Base-by-base conservation (phyloP, 331 rosid genomes). In the Acacia pycnantha region DNA sequence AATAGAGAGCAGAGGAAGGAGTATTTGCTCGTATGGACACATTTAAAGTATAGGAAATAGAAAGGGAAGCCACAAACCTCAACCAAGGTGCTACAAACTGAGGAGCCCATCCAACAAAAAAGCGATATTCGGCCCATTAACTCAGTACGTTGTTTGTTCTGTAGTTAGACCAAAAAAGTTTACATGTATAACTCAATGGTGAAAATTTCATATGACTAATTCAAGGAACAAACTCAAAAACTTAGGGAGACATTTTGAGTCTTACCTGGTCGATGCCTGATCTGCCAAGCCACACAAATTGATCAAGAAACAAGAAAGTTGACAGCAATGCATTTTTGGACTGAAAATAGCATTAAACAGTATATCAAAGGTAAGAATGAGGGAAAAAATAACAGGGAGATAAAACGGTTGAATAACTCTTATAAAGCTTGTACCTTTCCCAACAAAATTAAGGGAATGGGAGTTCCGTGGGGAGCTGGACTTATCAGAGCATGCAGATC, bases 231-330 rank as follows among this genome's bases (percentile, higher is more conserved):
- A 72, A 62, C 51, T 48, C 6, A 22, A 74, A 74, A 18, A 6
- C 21, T 19, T 21, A 56, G 62, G 27, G 61, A 72, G 81, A 82
- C 58, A 22, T 19, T 19, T 46, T 12, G 53, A 26, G 79, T 27
- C 76, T 6, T 87, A 95, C 99, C 97, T 95, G 80, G 67, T 89
- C 82, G 74, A 93, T 92, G 56, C 97, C 99, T 0, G 97, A 31
- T 86, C 97, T 95, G 29, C 99, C 91, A 26, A 93, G 97, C 99
- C 99, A 93, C 78, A 90, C 99, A 72, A 95, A 83, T 95, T 95
- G 98, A 90, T 95, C 99, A 43, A 93, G 99, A 87, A 95, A 88
- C 77, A 93, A 91, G 90, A 95, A 95, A 73, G 98, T 93, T 78
- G 98, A 92, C 74, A 95, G 83, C 77, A 95, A 85, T 43, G 97